Evolutionary conservation across 1,139 yeast species (phyloP).

Genomic region (Torulaspora pretoriensis): DNA sequence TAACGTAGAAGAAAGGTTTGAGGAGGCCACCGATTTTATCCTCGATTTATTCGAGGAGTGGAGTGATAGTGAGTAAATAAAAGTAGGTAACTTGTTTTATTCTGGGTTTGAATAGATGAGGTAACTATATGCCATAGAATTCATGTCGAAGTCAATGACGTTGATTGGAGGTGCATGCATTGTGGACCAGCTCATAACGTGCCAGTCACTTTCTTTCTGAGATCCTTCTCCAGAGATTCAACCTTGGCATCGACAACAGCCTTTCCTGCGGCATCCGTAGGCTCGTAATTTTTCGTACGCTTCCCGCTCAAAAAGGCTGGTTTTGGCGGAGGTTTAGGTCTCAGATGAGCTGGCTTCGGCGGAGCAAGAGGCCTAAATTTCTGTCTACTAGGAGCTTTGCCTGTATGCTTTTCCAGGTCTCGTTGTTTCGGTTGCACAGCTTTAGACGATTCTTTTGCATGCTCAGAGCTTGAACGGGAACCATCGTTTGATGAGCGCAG

Average conservation of each 20-base stretch:
- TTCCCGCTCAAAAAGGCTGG: slow-evolving; percentile 26
- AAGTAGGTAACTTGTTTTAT: not conserved
- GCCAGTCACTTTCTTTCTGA: slow-evolving; percentile 13
- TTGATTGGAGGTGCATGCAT: no score
- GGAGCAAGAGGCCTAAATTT: slow-evolving; percentile 13
- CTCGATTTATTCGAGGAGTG: slow-evolving; percentile 60
- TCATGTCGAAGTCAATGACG: no score
- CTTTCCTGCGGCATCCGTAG: slow-evolving; percentile 3
- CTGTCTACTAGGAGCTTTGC: slow-evolving; percentile 41
- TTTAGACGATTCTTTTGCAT: not conserved
- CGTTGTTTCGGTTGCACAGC: not conserved
- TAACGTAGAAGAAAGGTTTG: slow-evolving; percentile 74
- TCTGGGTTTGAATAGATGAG: not conserved
- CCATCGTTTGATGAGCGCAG: slow-evolving; percentile 41
- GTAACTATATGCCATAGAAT: not conserved
- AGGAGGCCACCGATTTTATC: slow-evolving; percentile 79
- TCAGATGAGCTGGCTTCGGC: slow-evolving; percentile 27
- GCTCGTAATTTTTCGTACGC: not conserved
- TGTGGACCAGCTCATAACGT: slow-evolving; percentile 3
- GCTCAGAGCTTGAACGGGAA: slow-evolving; percentile 19
- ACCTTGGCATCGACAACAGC: slow-evolving; percentile 13
- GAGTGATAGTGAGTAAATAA: slow-evolving; percentile 34
- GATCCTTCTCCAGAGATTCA: slow-evolving; percentile 9
- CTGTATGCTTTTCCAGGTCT: not conserved
- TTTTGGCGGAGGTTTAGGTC: slow-evolving; percentile 29